Evolutionary conservation across 164 flowering plant species (phyloP).

Genomic region (Annona cherimola): DNA sequence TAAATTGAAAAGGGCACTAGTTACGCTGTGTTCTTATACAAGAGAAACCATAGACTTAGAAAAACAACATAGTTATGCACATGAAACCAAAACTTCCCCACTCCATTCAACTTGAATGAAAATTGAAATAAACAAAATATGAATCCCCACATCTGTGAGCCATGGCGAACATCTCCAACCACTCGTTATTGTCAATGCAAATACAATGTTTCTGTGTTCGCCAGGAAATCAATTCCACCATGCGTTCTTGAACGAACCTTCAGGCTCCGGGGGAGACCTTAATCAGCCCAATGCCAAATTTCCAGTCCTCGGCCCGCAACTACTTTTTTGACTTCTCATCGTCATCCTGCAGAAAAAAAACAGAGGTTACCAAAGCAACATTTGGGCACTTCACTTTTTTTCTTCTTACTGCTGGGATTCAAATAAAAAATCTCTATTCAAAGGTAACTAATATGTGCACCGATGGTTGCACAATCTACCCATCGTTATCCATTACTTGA

Average conservation of each 20-base stretch:
- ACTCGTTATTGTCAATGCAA: not conserved
- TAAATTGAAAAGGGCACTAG: too few relatives aligned
- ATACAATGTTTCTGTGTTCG: not conserved
- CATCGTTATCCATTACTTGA: too few relatives aligned
- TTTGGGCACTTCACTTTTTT: not conserved
- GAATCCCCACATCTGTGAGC: not conserved
- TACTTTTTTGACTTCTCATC: constrained; percentile 1
- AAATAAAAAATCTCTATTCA: too few relatives aligned
- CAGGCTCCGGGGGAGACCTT: not conserved
- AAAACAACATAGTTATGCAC: not conserved
- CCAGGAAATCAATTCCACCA: not conserved
- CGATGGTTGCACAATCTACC: too few relatives aligned
- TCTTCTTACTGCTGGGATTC: not conserved
- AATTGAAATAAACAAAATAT: not conserved
- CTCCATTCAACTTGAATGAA: not conserved
- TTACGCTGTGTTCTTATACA: too few relatives aligned
- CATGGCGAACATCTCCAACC: not conserved
- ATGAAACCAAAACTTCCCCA: not conserved
- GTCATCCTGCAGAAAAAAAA: not conserved
- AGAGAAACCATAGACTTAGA: too few relatives aligned
- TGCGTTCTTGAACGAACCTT: not conserved
- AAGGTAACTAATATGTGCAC: too few relatives aligned
- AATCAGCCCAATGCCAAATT: not conserved
- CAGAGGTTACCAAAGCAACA: not conserved
- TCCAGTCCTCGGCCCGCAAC: not conserved